A percentile compares a stretch with the other conserved stretches of the same genome.
These are phyloP conservation scores for Phoenix dactylifera DNA, from an alignment of 176 grass and related monocot species.

Conservation along the genomic window DNA sequence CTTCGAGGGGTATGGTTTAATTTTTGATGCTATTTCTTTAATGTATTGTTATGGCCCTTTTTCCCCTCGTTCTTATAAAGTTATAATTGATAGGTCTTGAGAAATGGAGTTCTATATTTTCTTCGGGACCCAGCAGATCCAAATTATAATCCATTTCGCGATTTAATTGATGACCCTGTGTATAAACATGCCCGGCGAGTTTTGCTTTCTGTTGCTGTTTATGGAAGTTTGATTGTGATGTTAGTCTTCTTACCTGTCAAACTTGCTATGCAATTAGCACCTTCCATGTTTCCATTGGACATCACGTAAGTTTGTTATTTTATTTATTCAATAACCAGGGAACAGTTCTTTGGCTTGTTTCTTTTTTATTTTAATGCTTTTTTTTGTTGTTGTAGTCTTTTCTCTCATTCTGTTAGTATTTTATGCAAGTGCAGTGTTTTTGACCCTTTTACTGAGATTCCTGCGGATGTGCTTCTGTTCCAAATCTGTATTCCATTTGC, in stretches of 20 bases:
- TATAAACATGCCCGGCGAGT: conserved; percentile 92
- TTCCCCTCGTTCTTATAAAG: too few species aligned
- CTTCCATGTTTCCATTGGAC: conserved; percentile 78
- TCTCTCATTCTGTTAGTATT: neutral
- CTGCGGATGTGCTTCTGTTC: conserved; percentile 79
- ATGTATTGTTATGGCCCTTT: neutral
- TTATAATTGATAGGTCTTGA: conserved; percentile 47
- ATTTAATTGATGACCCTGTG: conserved; percentile 94
- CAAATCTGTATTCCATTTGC: conserved; percentile 98
- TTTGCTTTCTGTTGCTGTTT: conserved; percentile 86
- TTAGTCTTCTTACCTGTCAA: conserved; percentile 98
- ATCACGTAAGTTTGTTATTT: conserved; percentile 52
- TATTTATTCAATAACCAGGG: neutral
- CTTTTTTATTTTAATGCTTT: neutral
- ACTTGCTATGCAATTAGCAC: conserved; percentile 72
- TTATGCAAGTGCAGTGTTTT: conserved; percentile 63
- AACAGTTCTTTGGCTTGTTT: neutral
- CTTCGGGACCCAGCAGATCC: conserved; percentile 95
- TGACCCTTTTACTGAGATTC: conserved; percentile 92
- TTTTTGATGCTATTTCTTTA: conserved; percentile 7
- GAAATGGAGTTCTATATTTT: conserved; percentile 97
- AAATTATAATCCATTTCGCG: conserved; percentile 96
- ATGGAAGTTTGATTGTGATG: conserved; percentile 99
- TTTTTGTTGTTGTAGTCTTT: neutral
- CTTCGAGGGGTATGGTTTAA: conserved; percentile 81